These are phyloP conservation scores for Boletus insuetus DNA, from an alignment of 768 basidiomycete species.

Conservation along the genomic window DNA sequence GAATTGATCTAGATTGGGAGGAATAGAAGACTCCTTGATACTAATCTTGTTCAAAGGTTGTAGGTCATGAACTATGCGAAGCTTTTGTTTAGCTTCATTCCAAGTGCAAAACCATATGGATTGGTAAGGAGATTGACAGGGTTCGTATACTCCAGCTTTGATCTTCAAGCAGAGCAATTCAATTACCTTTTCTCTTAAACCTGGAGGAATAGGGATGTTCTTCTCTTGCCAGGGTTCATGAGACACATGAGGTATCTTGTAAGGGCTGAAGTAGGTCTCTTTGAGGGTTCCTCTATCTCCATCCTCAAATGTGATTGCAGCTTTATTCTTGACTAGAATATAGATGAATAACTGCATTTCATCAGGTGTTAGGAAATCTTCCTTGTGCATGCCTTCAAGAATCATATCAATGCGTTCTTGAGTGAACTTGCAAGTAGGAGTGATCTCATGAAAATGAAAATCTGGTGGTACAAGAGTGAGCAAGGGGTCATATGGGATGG, in stretches of 20 bases:
- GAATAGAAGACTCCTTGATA: neutral
- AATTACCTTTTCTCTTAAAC: neutral
- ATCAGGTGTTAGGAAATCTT: neutral
- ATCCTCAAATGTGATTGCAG: neutral
- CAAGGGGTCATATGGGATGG: neutral
- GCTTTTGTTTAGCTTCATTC: neutral
- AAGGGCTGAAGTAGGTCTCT: neutral
- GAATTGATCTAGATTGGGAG: neutral
- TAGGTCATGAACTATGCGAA: neutral
- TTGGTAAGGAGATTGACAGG: no score
- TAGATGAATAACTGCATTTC: neutral
- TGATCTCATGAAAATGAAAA: rapidly evolving
- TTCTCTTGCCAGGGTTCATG: neutral
- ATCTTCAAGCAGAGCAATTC: neutral
- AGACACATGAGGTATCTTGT: neutral
- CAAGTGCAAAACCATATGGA: neutral
- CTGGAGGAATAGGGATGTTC: neutral
- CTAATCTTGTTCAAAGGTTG: neutral
- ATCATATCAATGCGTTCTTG: neutral
- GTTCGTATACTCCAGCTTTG: neutral
- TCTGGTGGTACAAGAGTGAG: neutral
- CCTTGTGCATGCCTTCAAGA: rapidly evolving
- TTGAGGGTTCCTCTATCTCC: neutral
- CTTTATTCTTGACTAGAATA: neutral
- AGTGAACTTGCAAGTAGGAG: neutral